A percentile compares a stretch with the other conserved stretches of the same genome.
phyloP scores from a whole-genome alignment of 768 basidiomycete genomes.

The Tephrocybe sp. region DNA sequence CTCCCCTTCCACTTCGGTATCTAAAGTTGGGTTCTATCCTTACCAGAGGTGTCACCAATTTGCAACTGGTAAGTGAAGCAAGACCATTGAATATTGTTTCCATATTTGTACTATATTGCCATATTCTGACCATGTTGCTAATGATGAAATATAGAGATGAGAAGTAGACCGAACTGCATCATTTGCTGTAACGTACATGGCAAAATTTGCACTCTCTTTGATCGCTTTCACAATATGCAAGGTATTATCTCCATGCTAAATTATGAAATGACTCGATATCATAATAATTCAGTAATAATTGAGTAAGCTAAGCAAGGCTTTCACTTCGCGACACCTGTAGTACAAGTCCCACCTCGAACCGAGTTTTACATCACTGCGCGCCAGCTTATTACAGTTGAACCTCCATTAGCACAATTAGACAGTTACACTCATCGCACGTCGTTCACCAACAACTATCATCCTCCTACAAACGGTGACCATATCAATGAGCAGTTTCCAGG shows the following conservation, averaged over 20 bases:
- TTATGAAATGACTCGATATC: no score
- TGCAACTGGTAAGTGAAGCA: neutral
- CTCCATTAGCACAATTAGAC: no score
- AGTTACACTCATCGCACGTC: no score
- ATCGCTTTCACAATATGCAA: neutral
- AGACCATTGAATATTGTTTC: constrained; percentile 12
- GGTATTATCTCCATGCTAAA: neutral
- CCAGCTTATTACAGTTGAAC: neutral
- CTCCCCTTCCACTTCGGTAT: neutral
- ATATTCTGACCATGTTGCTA: constrained; percentile 18
- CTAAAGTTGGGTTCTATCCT: no score
- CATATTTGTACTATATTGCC: constrained; percentile 2
- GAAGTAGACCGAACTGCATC: constrained; percentile 17
- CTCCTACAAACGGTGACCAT: no score
- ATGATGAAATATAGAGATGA: constrained; percentile 23
- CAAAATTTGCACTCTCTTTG: constrained; percentile 15
- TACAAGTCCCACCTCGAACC: no score
- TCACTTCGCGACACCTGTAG: no score
- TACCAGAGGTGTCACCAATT: neutral
- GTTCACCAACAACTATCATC: no score
- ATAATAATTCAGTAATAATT: no score
- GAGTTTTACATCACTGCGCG: no score
- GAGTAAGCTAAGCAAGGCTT: no score
- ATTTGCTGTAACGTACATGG: neutral
- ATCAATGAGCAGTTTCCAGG: no score